phyloP scores from a whole-genome alignment of 75 land plant genomes.

The Chamaecyparis obtusa region DNA sequence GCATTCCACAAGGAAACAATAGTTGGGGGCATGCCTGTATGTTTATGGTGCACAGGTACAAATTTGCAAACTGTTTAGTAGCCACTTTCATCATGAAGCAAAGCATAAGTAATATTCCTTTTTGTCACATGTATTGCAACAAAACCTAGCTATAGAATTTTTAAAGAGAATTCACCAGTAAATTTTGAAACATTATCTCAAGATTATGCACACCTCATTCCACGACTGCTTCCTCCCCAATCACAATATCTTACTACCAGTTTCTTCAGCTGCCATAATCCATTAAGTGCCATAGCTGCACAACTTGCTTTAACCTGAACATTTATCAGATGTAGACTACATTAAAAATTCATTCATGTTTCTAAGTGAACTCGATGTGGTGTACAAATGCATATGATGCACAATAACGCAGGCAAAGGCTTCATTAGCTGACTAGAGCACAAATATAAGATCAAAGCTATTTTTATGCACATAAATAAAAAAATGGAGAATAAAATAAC shows the following conservation, averaged over 20 bases:
- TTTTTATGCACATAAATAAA: neutral
- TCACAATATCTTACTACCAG: slow-evolving; percentile 79
- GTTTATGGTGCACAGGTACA: neutral
- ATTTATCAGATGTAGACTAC: neutral
- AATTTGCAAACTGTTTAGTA: too few species aligned
- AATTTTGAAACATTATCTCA: neutral
- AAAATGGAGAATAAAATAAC: neutral
- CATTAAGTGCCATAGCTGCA: slow-evolving; percentile 59
- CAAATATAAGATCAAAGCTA: neutral
- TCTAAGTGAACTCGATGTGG: neutral
- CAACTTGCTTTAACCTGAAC: neutral
- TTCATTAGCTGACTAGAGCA: neutral
- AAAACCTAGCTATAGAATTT: neutral
- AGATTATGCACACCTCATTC: slow-evolving; percentile 54
- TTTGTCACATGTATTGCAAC: neutral
- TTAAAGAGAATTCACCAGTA: neutral
- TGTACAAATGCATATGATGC: neutral
- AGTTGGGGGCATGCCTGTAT: neutral
- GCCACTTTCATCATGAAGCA: too few species aligned
- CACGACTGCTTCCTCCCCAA: slow-evolving; percentile 88
- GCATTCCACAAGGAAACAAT: neutral
- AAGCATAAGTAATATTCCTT: neutral
- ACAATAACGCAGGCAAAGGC: neutral
- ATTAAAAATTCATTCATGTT: neutral
- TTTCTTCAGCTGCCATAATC: slow-evolving; percentile 90